A percentile compares a stretch with the other conserved stretches of the same genome.
phyloP scores from a whole-genome alignment of 805 yeast genomes.

The Monosporozyma aerobia region DNA sequence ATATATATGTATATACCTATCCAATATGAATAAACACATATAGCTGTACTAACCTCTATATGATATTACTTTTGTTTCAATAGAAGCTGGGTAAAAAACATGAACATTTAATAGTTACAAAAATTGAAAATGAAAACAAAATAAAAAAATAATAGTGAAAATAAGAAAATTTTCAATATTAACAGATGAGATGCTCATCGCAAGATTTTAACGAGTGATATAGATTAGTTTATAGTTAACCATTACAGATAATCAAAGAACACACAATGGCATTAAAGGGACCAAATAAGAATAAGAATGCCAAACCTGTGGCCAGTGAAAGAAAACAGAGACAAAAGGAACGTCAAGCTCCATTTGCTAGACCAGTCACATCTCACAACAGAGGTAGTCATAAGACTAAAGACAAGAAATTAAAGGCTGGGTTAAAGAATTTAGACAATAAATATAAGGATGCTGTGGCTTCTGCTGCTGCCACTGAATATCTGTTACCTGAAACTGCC shows the following conservation, averaged over 20 bases:
- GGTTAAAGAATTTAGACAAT: constrained; percentile 56
- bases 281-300: not conserved
- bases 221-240: not conserved
- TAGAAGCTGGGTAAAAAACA: not conserved
- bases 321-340: not conserved
- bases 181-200: constrained; percentile 1
- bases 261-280: not conserved
- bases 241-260: not conserved
- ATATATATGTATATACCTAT: not conserved
- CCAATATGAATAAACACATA: too few relatives aligned
- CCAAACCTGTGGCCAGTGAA: not conserved
- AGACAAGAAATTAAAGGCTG: constrained; percentile 55
- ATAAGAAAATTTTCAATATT: not conserved
- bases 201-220: not conserved
- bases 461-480: constrained; percentile 80
- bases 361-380: not conserved
- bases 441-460: constrained; percentile 70
- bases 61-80: not conserved
- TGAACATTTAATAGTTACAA: not conserved
- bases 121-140: not conserved
- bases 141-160: not conserved
- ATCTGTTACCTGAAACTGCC: constrained; percentile 70
- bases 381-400: constrained; percentile 33
- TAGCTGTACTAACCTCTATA: not conserved
- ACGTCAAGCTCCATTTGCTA: not conserved